Base-by-base conservation (phyloP, 352 stramenopile species). In the Saprolegnia parasitica region DNA sequence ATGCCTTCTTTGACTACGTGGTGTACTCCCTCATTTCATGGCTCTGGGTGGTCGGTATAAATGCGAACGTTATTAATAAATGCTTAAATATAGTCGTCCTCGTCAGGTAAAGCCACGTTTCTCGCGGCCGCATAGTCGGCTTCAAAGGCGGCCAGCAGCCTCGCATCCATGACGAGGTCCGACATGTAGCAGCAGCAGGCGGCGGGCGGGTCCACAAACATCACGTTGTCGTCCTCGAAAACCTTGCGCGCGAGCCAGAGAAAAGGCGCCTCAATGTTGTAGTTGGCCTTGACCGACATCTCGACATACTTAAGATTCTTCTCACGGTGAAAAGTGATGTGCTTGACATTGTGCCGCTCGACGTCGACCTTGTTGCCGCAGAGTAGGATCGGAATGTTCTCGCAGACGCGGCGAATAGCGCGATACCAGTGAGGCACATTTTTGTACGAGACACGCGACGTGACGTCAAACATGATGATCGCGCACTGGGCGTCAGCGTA, bases 391-490 rank as follows among this genome's bases (percentile, higher is more conserved):
- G 98, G 98, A 72, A 99, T 99, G 81, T 99, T 98, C 78, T 99
- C 98, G 82, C 97, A 99, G 23, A 99, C 97, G 66, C 97, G 95
- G 74, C 97, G 98, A 65, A 99, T 76, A 80, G 99, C 98, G 78
- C 97, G 90, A 82, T 99, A 95, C 98, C 98, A 99, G 88, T 99
- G 99, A 10, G 98, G 97, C 70, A 99, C 97, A 80, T 99, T 99
- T 84, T 99, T 99, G 95, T 99, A 99, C 18, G 98, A 99, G 73
- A 99, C 99, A 76, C 98, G 95, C 67, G 94, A 98, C 13, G 98
- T 99, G 47, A 99, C 97, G 74, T 99, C 98, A 74, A 99, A 99
- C 98, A 99, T 99, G 81, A 99, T 99, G 79, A 99, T 99, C 55
- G 97, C 97, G 76, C 97, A 99, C 81, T 99, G 96, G 47, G 96